Conservation (phyloP, 371 early-diverging fungal genomes). For the Mucor indicus region DNA sequence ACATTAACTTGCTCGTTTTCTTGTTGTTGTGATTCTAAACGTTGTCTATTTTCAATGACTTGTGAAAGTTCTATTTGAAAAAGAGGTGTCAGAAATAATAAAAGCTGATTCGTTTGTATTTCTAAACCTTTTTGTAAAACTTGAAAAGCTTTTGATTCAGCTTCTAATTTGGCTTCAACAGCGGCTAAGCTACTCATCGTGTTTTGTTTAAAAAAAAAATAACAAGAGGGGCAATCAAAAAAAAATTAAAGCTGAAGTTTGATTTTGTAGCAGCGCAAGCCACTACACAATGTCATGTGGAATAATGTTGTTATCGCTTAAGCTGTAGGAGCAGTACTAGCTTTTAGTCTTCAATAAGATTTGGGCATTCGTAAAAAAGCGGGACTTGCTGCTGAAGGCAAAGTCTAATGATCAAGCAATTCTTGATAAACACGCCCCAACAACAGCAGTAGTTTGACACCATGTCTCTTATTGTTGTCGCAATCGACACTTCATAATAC, state of each 20-base stretch:
- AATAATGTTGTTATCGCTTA: too few species aligned
- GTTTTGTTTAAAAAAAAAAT: background rate
- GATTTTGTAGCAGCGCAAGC: too few species aligned
- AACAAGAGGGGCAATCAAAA: background rate
- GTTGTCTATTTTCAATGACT: slow-evolving; percentile 75
- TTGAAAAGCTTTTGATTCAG: slow-evolving; percentile 63
- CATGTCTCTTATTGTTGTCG: too few species aligned
- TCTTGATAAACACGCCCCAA: too few species aligned
- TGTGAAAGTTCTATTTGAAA: slow-evolving; percentile 60
- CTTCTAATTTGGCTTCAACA: slow-evolving; percentile 60
- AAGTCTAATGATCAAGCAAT: too few species aligned
- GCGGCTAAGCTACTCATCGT: slow-evolving; percentile 24
- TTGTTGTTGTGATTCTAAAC: slow-evolving; percentile 91
- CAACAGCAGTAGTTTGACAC: too few species aligned
- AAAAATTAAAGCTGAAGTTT: background rate
- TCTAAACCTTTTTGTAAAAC: slow-evolving; percentile 57
- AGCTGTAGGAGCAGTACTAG: too few species aligned
- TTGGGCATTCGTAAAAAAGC: too few species aligned
- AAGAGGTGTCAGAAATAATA: background rate
- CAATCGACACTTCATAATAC: too few species aligned
- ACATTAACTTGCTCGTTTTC: slow-evolving; percentile 92
- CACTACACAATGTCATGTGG: too few species aligned
- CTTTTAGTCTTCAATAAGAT: too few species aligned
- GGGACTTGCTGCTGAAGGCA: too few species aligned
- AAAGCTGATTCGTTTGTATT: background rate